Conservation (phyloP, 176 grass and related monocot genomes). For the Calamus simplicifolius region DNA sequence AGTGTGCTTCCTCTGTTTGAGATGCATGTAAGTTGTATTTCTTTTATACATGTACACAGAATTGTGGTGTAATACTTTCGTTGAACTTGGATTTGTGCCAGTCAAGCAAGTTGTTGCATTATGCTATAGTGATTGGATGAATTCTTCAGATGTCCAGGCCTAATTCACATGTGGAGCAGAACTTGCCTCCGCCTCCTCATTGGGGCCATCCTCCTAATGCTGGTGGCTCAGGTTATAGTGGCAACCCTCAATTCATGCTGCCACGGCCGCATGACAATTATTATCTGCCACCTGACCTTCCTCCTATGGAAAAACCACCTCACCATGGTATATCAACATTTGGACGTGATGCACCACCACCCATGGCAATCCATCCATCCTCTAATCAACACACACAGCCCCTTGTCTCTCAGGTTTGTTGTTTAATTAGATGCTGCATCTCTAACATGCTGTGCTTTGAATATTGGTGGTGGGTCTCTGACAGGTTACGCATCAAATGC, state of each 20-base stretch:
- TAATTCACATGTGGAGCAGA: conserved; percentile 66
- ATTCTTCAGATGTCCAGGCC: conserved; percentile 49
- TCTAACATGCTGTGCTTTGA: too few relatives aligned
- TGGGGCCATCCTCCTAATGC: conserved; percentile 56
- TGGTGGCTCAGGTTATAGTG: conserved; percentile 52
- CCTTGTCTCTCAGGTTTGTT: conserved; percentile 56
- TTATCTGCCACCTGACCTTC: conserved; percentile 66
- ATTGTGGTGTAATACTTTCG: too few relatives aligned
- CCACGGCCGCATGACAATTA: conserved; percentile 62
- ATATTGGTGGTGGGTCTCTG: conserved; percentile 1
- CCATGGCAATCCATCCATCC: conserved; percentile 11
- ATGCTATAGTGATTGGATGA: too few relatives aligned
- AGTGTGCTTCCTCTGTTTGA: conserved; percentile 56
- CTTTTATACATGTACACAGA: too few relatives aligned
- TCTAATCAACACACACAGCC: conserved; percentile 45
- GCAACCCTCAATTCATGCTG: conserved; percentile 76
- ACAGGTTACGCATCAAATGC: conserved; percentile 78
- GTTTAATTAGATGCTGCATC: conserved; percentile 14
- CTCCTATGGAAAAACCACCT: conserved; percentile 66
- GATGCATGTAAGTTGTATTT: too few relatives aligned
- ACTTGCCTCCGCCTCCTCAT: conserved; percentile 70
- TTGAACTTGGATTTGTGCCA: too few relatives aligned
- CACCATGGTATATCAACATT: conserved; percentile 77
- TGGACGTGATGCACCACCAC: conserved; percentile 47
- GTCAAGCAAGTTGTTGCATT: too few relatives aligned